Base-by-base conservation (phyloP, 352 stramenopile genomes). In the Globisporangium acanthophoron region DNA sequence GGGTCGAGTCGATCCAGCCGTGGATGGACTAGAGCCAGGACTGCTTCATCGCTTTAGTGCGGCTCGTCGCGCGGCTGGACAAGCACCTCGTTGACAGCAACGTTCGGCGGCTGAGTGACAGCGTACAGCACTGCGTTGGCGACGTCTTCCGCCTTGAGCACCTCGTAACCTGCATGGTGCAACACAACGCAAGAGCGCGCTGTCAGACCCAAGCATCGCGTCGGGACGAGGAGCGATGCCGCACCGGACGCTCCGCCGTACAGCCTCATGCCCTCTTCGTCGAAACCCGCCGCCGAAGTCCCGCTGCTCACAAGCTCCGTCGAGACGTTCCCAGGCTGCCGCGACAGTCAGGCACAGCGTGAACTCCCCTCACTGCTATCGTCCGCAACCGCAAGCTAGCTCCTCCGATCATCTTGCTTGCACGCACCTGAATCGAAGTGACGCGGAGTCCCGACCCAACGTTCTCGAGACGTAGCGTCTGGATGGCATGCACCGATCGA, bases 1-100 rank as follows among this genome's bases (percentile, higher is more conserved):
- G 24, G 24, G 24, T 27, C 24, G 24, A 27, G 24, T 27, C 24
- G 24, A 27, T 1, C 24, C 24, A 27, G 24, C 24, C 24, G 3
- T 27, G 24, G 24, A 27, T 27, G 24, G 1, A 3, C n/a, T n/a
- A n/a, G n/a, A n/a, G n/a, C n/a, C n/a, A n/a, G n/a, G n/a, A n/a
- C 1, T 27, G 33, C 33, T 37, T 6, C 11, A 40, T 15, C 11
- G 11, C 35, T 4, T 44, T 82, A 88, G 51, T 86, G 87, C 27
- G 78, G 78, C 61, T 96, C 87, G 69, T 96, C 89, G 43, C 88
- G 80, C 33, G 88, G 84, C 67, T 97, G 87, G 41, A 97, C 86
- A 45, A 97, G 73, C 49, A 97, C 77, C 61, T 93, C 87, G 65
- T 97, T 97, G 51, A 97, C 82, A 11, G 87, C 84, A 20, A 96